Percentiles rank a stretch among this genome's conserved stretches.
phyloP scores from a whole-genome alignment of 805 yeast genomes.

The Teunomyces aglyptinius region DNA sequence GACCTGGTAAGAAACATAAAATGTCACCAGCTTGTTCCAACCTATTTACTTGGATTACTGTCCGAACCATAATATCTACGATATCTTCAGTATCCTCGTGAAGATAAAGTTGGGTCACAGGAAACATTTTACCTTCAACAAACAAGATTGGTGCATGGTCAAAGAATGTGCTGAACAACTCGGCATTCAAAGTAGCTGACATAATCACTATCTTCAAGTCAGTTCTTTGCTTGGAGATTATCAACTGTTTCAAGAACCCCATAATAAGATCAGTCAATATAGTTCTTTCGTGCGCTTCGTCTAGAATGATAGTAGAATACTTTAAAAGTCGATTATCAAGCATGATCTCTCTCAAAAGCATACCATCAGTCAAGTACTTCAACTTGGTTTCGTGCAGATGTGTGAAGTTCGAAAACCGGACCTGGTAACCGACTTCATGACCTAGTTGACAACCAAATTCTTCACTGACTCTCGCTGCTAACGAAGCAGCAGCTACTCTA shows the following conservation, averaged over 20 bases:
- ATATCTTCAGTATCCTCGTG: conserved; percentile 70
- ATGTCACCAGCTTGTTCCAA: conserved; percentile 86
- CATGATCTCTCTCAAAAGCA: conserved; percentile 90
- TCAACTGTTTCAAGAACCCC: conserved; percentile 78
- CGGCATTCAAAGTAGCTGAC: conserved; percentile 98
- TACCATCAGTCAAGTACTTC: conserved; percentile 94
- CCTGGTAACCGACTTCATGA: conserved; percentile 85
- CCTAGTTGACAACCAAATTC: conserved; percentile 81
- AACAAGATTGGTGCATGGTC: conserved; percentile 75
- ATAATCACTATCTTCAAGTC: conserved; percentile 74
- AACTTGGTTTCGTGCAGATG: conserved; percentile 57
- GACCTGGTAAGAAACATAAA: conserved; percentile 92
- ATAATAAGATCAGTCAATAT: conserved; percentile 84
- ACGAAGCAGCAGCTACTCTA: conserved; percentile 93
- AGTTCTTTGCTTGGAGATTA: conserved; percentile 47
- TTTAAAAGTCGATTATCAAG: conserved; percentile 58
- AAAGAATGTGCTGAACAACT: conserved; percentile 76
- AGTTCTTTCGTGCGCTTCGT: conserved; percentile 98
- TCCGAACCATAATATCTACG: conserved; percentile 72
- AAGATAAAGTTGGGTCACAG: conserved; percentile 73
- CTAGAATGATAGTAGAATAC: conserved; percentile 78
- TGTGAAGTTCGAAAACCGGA: conserved; percentile 78
- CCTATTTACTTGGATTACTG: conserved; percentile 74
- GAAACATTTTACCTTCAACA: conserved; percentile 87
- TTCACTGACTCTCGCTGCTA: conserved; percentile 89